phyloP scores from a whole-genome alignment of 345 rosid species.

The Nephelium lappaceum region DNA sequence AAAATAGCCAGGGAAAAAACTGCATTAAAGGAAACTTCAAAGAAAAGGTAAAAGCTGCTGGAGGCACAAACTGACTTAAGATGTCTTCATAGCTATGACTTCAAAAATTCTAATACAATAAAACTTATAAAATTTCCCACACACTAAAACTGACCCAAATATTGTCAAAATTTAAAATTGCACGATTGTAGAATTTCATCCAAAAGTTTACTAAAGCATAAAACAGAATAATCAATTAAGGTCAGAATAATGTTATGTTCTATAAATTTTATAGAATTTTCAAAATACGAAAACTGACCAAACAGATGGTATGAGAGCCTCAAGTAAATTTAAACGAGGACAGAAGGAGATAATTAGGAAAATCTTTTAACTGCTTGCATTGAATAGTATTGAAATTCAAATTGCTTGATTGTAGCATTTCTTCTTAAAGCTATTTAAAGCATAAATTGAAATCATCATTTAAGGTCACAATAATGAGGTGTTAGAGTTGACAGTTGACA shows the following conservation, averaged over 20 bases:
- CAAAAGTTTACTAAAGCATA: too few relatives aligned
- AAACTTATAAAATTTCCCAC: neutral
- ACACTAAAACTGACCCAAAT: neutral
- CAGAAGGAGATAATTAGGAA: neutral
- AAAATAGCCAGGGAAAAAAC: too few relatives aligned
- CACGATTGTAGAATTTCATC: too few relatives aligned
- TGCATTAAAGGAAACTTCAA: neutral
- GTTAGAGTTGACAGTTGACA: conserved; percentile 24
- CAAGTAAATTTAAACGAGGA: neutral
- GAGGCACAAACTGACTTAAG: neutral
- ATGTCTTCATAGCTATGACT: neutral
- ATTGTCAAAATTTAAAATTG: too few relatives aligned
- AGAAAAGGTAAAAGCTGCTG: neutral
- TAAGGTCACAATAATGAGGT: neutral
- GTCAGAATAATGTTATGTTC: too few relatives aligned
- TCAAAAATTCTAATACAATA: neutral
- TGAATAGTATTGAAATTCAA: neutral
- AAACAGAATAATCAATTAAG: too few relatives aligned
- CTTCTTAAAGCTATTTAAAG: neutral
- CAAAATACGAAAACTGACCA: neutral
- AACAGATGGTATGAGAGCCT: neutral
- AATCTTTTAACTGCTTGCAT: neutral
- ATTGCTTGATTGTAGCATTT: neutral
- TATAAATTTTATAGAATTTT: neutral
- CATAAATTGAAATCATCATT: conserved; percentile 1